A percentile compares a stretch with the other conserved stretches of the same genome.
These are phyloP conservation scores for Colletotrichum sp. DNA, from an alignment of 2,329 filamentous ascomycete species.

Conservation along the genomic window DNA sequence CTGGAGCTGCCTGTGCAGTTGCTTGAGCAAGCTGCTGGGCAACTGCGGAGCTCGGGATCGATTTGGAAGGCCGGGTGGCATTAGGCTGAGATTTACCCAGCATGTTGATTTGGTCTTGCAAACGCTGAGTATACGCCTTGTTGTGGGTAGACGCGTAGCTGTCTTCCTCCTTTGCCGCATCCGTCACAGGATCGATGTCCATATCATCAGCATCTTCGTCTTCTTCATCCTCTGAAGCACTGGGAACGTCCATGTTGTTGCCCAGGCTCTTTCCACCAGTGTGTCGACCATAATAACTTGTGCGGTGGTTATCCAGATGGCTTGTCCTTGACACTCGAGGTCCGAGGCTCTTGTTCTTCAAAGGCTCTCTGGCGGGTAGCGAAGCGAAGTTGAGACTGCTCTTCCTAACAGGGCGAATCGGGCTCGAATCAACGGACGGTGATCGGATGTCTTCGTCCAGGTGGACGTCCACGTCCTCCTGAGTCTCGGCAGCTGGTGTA, in stretches of 20 bases:
- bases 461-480: constrained; percentile 28
- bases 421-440: constrained; percentile 74
- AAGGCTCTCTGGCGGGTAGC: constrained; percentile 86
- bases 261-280: constrained; percentile 76
- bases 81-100: constrained; percentile 63
- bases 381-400: constrained; percentile 96
- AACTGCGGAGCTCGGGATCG: constrained; percentile 42
- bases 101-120: constrained; percentile 91
- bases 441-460: constrained; percentile 58
- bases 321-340: constrained; percentile 76
- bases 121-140: constrained; percentile 90
- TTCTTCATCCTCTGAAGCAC: constrained; percentile 49
- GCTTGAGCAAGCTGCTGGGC: constrained; percentile 32
- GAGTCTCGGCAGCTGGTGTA: not conserved
- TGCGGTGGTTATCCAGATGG: constrained; percentile 75
- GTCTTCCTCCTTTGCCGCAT: constrained; percentile 50
- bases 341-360: constrained; percentile 85
- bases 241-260: constrained; percentile 49
- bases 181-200: constrained; percentile 52
- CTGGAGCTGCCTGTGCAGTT: constrained; percentile 30
- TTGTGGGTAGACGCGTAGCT: constrained; percentile 65
- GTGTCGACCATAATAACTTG: constrained; percentile 75
- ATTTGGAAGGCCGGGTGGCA: constrained; percentile 53
- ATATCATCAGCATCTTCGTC: constrained; percentile 56
- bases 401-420: constrained; percentile 81